Base-by-base conservation (phyloP, 1,284 basidiomycete genomes). In the Puccinia horiana region DNA sequence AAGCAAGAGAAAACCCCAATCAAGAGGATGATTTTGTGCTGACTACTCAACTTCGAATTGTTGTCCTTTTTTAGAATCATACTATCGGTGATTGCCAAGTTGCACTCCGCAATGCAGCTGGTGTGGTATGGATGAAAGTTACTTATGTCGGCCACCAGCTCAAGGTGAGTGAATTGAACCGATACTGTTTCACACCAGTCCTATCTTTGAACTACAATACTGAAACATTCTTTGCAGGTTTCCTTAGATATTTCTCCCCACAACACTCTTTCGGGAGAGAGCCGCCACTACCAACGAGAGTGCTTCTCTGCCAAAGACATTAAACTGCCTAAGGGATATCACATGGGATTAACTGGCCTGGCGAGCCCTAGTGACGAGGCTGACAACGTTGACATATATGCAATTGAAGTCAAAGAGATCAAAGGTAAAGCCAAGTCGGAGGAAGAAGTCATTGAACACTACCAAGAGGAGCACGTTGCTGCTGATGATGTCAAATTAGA, bases 21-120 rank as follows among this genome's bases (percentile, higher is more conserved):
- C 6, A 32, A 52, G 29, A 14, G n/a, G 42, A 6, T 61, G 37
- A 44, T 26, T 26, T 26, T 61, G 35, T 42, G 32, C 74, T 61
- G 23, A 78, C 61, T 14, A 52, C 49, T 35, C 44, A 20, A n/a
- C 9, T 69, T 65, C 26, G 32, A 35, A 61, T 44, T 72, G 12
- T 29, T 69, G 67, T 6, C 20, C 11, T 63, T 54, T 8, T 26
- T 26, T 74, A 81, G 78, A 73, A 72, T 47, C 69, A 83, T 32
- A 84, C 84, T 56, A 77, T 85, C 18, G 86, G 85, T 29, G 85
- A 86, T 81, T 86, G 86, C 81, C 85, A 86, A 74, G 84, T 85
- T 2, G 84, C 84, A 58, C 85, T 85, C 56, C 65, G 86, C 40
- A 86, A 86, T 52, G 84, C 85, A 14, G 83, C 84, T 69, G 86